These are phyloP conservation scores for Proliferodiscus dingleyae DNA, from an alignment of 2,329 filamentous ascomycete genomes.

Conservation along the genomic window DNA sequence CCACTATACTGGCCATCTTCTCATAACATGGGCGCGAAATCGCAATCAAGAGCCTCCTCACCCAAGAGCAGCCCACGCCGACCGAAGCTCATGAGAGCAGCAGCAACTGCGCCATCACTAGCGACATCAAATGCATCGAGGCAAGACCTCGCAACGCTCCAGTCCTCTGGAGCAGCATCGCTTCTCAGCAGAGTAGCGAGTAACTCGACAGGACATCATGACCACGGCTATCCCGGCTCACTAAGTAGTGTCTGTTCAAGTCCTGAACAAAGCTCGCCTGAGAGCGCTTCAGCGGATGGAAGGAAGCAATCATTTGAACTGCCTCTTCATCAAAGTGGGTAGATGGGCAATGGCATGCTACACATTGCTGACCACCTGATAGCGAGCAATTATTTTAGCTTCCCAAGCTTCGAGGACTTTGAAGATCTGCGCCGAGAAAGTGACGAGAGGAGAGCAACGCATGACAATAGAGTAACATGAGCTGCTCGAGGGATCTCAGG, in stretches of 20 bases:
- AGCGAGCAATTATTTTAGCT: constrained; percentile 62
- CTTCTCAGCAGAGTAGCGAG: constrained; percentile 50
- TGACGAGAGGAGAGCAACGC: constrained; percentile 23
- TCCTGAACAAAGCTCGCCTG: constrained; percentile 14
- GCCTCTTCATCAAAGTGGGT: constrained; percentile 22
- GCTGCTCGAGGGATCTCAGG: neutral
- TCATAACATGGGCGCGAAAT: constrained; percentile 34
- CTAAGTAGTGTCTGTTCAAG: constrained; percentile 20
- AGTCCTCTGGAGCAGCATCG: constrained; percentile 48
- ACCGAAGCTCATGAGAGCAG: constrained; percentile 50
- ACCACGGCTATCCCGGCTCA: constrained; percentile 12
- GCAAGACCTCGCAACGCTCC: constrained; percentile 45
- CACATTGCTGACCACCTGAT: constrained; percentile 8
- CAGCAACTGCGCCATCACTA: constrained; percentile 53
- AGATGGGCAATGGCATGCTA: neutral
- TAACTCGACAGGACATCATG: constrained; percentile 39
- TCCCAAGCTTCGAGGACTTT: constrained; percentile 67
- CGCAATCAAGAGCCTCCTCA: constrained; percentile 33
- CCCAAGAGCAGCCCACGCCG: constrained; percentile 40
- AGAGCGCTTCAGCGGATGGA: constrained; percentile 6
- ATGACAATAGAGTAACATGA: constrained; percentile 19
- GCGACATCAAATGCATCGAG: constrained; percentile 50
- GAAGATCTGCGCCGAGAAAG: constrained; percentile 48
- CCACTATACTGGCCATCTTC: no score
- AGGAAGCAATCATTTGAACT: constrained; percentile 24